Base-by-base conservation (phyloP, 129 eudicot species). In the Glebionis coronaria region DNA sequence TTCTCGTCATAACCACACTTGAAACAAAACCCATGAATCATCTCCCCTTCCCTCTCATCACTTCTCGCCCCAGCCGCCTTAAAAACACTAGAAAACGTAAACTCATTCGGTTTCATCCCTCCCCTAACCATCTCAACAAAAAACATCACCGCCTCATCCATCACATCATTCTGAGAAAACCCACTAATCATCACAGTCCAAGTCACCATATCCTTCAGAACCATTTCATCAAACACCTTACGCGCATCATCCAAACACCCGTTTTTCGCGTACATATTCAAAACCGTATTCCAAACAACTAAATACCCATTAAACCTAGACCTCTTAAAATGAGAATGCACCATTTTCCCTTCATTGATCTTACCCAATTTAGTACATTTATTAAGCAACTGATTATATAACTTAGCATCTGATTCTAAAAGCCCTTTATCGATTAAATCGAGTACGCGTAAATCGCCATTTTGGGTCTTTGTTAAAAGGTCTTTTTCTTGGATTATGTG, bases 151-250 rank as follows among this genome's bases (percentile, higher is more conserved):
- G 89, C 97, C 23, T 82, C 81, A 20, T 25, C 71, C 10, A 83
- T 77, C 45, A 51, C 75, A 12, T 82, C 84, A 62, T 79, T 79
- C 65, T 86, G 90, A 9, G 89, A 84, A 62, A 75, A 90, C 65
- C 95, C 91, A 72, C 75, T 84, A 64, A 90, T 87, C 73, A 90
- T 38, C 44, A 79, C 82, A 29, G 95, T 90, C 86, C 94, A 87
- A 59, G 83, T 76, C 61, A 87, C 95, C 79, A 85, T 80, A 75
- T 90, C 95, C 61, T 80, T 82, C 4, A 63, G 74, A 14, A 78
- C 80, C 87, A 90, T 90, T 71, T 70, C 74, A 68, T 84, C 91
- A 61, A 90, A 90, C 86, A 82, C 80, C 38, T 87, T 18, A 7
- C 87, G 85, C 3, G 95, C 95, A 29, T 80, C 81, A 16, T 73